These are phyloP conservation scores for Platanthera guangdongensis DNA, from an alignment of 106 monocot genomes.

Conservation along the genomic window DNA sequence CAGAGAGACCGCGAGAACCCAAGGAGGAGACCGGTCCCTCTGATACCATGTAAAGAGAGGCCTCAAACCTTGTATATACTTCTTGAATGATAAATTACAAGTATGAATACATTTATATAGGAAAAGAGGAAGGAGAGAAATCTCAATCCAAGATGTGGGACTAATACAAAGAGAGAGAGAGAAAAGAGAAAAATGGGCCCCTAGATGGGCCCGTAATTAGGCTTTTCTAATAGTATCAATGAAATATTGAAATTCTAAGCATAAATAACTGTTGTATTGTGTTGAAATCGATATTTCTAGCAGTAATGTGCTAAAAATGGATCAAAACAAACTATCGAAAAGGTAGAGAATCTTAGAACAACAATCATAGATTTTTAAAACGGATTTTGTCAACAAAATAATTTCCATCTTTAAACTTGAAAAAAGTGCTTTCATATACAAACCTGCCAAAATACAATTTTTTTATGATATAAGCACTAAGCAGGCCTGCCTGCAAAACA, in stretches of 20 bases:
- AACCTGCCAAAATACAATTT: slow-evolving; percentile 89
- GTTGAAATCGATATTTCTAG: background rate
- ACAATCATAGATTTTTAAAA: background rate
- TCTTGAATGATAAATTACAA: too few species aligned
- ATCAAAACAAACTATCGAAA: background rate
- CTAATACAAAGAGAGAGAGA: too few species aligned
- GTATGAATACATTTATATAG: too few species aligned
- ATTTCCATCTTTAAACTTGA: background rate
- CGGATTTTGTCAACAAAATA: background rate
- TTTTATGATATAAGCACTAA: slow-evolving; percentile 87
- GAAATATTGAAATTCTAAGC: background rate
- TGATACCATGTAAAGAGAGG: too few species aligned
- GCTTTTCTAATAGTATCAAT: too few species aligned
- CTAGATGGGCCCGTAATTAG: too few species aligned
- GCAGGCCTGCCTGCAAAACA: slow-evolving; percentile 56
- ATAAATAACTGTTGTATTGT: background rate
- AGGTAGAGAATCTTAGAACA: background rate
- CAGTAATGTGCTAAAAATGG: background rate
- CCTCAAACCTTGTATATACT: too few species aligned
- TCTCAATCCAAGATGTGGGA: too few species aligned
- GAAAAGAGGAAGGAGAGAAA: too few species aligned
- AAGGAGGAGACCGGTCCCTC: too few species aligned
- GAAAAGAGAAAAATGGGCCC: too few species aligned
- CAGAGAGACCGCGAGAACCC: too few species aligned
- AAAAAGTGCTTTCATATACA: slow-evolving; percentile 7